Conservation (phyloP, 768 basidiomycete genomes). For the Paxillus ammoniavirescens region DNA sequence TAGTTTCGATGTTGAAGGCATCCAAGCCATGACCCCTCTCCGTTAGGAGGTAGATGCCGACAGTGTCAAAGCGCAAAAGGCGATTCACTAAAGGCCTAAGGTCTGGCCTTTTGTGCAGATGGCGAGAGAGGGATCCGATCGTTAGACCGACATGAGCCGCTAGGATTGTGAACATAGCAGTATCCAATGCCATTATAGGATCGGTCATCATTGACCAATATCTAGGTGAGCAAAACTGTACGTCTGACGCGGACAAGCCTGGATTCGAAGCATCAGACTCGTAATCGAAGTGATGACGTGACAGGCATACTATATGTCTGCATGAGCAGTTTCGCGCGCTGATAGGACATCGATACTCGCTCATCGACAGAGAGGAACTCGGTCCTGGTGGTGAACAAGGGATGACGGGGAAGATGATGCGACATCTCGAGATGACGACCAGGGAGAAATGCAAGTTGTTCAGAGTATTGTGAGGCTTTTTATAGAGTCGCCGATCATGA, state of each 20-base stretch:
- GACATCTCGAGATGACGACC: slow-evolving; percentile 8
- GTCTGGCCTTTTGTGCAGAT: slow-evolving; percentile 48
- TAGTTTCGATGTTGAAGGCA: slow-evolving; percentile 60
- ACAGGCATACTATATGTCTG: slow-evolving; percentile 44
- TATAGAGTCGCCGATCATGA: slow-evolving; percentile 18
- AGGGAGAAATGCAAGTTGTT: slow-evolving; percentile 43
- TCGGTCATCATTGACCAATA: slow-evolving; percentile 57
- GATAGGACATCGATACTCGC: slow-evolving; percentile 47
- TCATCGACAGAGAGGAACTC: slow-evolving; percentile 48
- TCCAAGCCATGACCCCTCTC: slow-evolving; percentile 63
- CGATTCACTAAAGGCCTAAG: slow-evolving; percentile 46
- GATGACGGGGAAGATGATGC: slow-evolving; percentile 27
- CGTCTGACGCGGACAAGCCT: slow-evolving; percentile 41
- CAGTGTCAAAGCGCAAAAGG: slow-evolving; percentile 51
- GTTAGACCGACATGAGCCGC: slow-evolving; percentile 51
- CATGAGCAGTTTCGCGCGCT: slow-evolving; percentile 47
- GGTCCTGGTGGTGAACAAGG: slow-evolving; percentile 43
- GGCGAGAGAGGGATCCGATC: slow-evolving; percentile 53
- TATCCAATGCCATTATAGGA: slow-evolving; percentile 49
- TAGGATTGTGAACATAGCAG: slow-evolving; percentile 53
- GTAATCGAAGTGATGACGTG: background rate
- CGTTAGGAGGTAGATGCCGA: slow-evolving; percentile 52
- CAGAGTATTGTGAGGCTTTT: slow-evolving; percentile 14
- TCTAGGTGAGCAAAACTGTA: slow-evolving; percentile 45
- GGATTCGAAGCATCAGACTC: background rate